Base-by-base conservation (phyloP, 192 early-diverging fungal species). In the Coemansia sp. region DNA sequence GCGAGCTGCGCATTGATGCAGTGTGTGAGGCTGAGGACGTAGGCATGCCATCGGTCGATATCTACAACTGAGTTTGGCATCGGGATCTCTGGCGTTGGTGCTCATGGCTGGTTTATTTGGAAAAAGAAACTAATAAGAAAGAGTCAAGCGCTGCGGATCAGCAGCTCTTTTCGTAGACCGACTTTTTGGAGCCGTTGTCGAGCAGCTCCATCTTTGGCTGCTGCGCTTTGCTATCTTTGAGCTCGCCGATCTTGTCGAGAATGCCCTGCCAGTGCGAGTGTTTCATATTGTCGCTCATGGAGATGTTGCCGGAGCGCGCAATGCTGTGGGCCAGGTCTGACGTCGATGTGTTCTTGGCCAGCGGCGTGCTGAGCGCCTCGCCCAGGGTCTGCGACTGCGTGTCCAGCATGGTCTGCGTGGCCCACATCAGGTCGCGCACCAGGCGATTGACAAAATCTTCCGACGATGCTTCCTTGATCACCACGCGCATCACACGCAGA, bases 401-500 rank as follows among this genome's bases (percentile, higher is more conserved):
- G 14, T 86, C 67, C 32, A 79, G 73, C 79, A 75, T 73, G 15
- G 72, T 72, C 60, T 85, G 66, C 2, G 82, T 75, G 32, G 82
- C 70, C 84, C 84, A 84, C 39, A 86, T 76, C 25, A 85, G 62
- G 61, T 86, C 85, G 11, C 70, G 63, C 12, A 86, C 61, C 61
- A 87, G 62, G 5, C 62, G 58, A 53, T 85, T 82, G 39, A 87
- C 65, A 51, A 84, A 57, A 29, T 87, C 87, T 63, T 79, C 63
- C 9, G 80, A 82, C 60, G 81, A 60, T 2, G 83, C 75, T 65
- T 88, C 89, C 35, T 87, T 76, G 6, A 92, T 80, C 6, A 92
- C 90, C 17, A 92, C 83, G 9, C 90, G 87, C 57, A 90, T 51
- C 32, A 90, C 69, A 43, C 87, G 84, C 47, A 83, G 62, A 8